phyloP scores from a whole-genome alignment of 2,329 filamentous ascomycete species.

The Cadophora sp. region DNA sequence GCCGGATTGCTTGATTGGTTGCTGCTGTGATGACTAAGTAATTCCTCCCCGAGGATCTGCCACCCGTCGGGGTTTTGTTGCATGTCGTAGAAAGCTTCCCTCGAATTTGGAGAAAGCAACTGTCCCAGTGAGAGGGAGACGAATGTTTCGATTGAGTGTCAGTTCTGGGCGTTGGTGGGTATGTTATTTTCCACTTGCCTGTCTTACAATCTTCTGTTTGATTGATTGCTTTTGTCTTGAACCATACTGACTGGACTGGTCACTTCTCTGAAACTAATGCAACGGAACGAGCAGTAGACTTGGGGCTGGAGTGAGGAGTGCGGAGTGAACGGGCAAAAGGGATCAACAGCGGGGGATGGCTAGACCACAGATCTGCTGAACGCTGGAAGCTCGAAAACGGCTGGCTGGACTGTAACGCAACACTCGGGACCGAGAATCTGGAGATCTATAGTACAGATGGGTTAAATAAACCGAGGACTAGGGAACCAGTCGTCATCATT shows the following conservation, averaged over 20 bases:
- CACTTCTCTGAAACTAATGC: not conserved
- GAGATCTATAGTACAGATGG: too few relatives aligned
- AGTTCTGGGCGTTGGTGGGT: not conserved
- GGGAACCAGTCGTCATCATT: too few relatives aligned
- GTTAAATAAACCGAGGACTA: too few relatives aligned
- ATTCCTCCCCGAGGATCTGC: not conserved
- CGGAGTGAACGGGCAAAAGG: not conserved
- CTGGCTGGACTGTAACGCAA: too few relatives aligned
- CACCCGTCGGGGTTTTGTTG: not conserved
- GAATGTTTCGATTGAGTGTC: not conserved
- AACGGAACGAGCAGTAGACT: not conserved
- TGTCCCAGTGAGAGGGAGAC: not conserved
- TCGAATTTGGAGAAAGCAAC: not conserved
- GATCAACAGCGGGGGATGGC: not conserved
- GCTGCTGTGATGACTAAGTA: not conserved
- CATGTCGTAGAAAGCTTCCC: not conserved
- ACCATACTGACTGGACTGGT: too few relatives aligned
- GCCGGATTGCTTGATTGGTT: not conserved
- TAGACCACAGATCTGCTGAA: not conserved
- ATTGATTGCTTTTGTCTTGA: too few relatives aligned
- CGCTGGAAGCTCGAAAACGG: too few relatives aligned
- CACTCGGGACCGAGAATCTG: too few relatives aligned
- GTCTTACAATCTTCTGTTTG: too few relatives aligned
- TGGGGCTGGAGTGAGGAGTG: too few relatives aligned
- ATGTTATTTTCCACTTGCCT: not conserved